Evolutionary conservation across 345 rosid species (phyloP).

Genomic region (Lumnitzera racemosa): DNA sequence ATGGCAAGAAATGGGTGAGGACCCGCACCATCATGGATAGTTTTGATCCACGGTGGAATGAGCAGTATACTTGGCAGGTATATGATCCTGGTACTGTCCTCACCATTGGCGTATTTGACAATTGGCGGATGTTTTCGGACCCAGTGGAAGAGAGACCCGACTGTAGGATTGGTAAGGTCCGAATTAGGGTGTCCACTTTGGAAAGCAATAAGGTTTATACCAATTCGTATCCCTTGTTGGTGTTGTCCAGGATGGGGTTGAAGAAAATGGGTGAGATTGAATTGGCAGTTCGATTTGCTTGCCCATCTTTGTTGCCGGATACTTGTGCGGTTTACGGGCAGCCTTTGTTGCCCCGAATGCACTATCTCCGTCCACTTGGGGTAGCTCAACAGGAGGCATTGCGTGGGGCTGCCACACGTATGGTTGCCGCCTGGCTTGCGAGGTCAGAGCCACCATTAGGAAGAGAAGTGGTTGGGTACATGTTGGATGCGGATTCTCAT

Average conservation of each 20-base stretch:
- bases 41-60: constrained; percentile 97
- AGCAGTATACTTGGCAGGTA: constrained; percentile 99
- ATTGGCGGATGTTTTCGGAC: constrained; percentile 82
- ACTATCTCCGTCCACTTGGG: constrained; percentile 86
- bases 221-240: constrained; percentile 73
- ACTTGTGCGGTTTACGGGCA: constrained; percentile 70
- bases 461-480: constrained; percentile 75
- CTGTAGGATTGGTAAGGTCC: constrained; percentile 63
- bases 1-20: constrained; percentile 97
- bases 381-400: constrained; percentile 92
- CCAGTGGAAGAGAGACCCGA: constrained; percentile 48
- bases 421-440: constrained; percentile 81
- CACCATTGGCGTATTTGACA: constrained; percentile 79
- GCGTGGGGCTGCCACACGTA: constrained; percentile 81
- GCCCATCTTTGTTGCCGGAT: constrained; percentile 76
- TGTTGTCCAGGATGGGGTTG: constrained; percentile 52
- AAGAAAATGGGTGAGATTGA: constrained; percentile 98
- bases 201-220: constrained; percentile 90
- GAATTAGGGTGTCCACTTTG: constrained; percentile 78
- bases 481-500: constrained; percentile 95
- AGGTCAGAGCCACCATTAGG: constrained; percentile 90
- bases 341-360: constrained; percentile 87
- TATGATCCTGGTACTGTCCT: constrained; percentile 92
- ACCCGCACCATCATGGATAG: constrained; percentile 80
- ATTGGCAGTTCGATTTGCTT: constrained; percentile 78